Conservation (phyloP, 2,329 filamentous ascomycete species). For the Trichoderma simmonsii region DNA sequence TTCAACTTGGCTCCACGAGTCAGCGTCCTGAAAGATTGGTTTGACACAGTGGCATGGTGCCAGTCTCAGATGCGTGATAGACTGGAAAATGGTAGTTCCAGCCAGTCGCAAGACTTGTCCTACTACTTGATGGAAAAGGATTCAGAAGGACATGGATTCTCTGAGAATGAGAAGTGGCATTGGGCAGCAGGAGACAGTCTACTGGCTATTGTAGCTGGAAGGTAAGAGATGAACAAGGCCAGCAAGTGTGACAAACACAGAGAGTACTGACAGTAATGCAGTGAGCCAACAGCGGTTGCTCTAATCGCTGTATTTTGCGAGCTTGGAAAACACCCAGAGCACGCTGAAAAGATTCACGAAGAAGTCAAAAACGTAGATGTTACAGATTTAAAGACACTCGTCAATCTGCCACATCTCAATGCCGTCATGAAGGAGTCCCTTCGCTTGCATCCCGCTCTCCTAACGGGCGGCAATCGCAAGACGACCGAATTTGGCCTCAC, state of each 20-base stretch:
- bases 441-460: slow-evolving; percentile 25
- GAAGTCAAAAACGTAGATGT: background rate
- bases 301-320: background rate
- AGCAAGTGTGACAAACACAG: background rate
- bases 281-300: background rate
- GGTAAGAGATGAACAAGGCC: background rate
- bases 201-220: background rate
- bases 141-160: background rate
- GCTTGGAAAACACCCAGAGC: background rate
- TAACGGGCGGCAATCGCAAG: slow-evolving; percentile 24
- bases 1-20: background rate
- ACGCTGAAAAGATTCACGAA: background rate
- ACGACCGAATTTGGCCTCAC: slow-evolving; percentile 21
- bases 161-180: background rate
- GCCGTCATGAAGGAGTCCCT: slow-evolving; percentile 25
- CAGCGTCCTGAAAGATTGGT: background rate
- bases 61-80: background rate
- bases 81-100: background rate
- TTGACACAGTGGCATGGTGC: background rate
- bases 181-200: background rate
- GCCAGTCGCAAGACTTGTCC: slow-evolving; percentile 4
- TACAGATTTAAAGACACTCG: background rate
- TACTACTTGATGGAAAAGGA: slow-evolving; percentile 18
- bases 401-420: background rate
- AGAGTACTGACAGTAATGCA: background rate